Evolutionary conservation across 306 rosid species (phyloP), one percentile per base, ranked within the genome.

Genomic region (Ceratonia siliqua): DNA sequence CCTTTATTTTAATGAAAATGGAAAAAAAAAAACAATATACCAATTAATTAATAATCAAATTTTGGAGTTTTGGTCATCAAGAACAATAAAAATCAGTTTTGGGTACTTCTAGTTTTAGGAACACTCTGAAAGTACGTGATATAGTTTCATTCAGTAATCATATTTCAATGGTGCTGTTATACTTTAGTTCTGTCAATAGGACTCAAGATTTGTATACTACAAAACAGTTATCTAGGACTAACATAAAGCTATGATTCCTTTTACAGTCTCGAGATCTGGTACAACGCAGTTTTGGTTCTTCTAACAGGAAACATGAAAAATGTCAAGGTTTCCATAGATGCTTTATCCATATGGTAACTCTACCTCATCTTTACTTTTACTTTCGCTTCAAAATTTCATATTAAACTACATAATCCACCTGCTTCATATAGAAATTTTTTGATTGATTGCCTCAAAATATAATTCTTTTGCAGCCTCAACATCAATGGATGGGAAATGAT

Each of bases 241-340:
- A 81, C 48, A 32, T 28, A n/a, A 53, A 70, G 56, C 32, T 43
- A 11, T 58, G 66, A 50, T 65, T 64, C 15, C 15, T 25, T 82
- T 42, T 41, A 70, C 87, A 84, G 93, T 73, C 82, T 86, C 43
- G 91, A 89, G 83, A 69, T 86, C 27, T 89, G 93, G 89, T 89
- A 84, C 85, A 84, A 86, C 61, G 77, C 93, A 7, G 38, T 81
- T 33, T 67, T 86, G 87, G 49, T 86, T 71, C 85, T 86, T 73
- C 64, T 89, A 68, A 79, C 89, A 20, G 93, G 91, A 33, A 80
- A 82, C 78, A 74, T 84, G 87, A 43, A 84, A 70, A 62, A 86
- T 61, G 93, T 91, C 6, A 82, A 82, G 73, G 83, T 82, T n/a
- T 28, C 83, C 15, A 74, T 86, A 64, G 87, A 84, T 79, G 93